Evolutionary conservation across 78 protist genomes (phyloP).

Genomic region (slime mould (Dictyostelium discoideum)): DNA sequence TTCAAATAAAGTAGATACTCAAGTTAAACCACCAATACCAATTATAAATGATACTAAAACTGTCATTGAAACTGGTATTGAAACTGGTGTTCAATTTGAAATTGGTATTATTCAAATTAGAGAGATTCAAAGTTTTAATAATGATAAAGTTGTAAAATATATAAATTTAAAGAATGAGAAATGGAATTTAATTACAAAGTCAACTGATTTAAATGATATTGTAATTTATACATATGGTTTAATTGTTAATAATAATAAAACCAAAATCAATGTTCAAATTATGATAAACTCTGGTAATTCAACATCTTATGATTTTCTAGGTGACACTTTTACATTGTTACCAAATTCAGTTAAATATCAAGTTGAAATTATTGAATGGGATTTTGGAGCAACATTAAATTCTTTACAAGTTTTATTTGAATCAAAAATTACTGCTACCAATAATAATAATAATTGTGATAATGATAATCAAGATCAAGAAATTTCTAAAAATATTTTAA

Average conservation of each 20-base stretch:
- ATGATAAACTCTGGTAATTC: neutral
- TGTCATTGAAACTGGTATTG: neutral
- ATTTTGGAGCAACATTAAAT: neutral
- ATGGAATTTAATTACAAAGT: neutral
- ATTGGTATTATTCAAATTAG: conserved; percentile 10
- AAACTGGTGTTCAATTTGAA: neutral
- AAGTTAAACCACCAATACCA: neutral
- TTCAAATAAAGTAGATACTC: neutral
- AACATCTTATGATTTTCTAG: neutral
- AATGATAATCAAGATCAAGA: neutral
- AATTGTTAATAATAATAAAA: neutral
- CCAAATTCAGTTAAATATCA: conserved; percentile 41
- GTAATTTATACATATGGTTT: neutral
- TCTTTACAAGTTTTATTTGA: conserved; percentile 7
- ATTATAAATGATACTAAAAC: neutral
- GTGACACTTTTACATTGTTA: neutral
- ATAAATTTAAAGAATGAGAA: neutral
- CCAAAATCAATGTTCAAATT: neutral
- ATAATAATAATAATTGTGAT: neutral
- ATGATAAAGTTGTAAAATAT: neutral
- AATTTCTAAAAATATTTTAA: neutral
- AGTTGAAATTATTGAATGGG: neutral
- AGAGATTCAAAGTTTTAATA: neutral
- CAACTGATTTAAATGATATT: neutral
- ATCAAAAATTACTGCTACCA: neutral